A percentile compares a stretch with the other conserved stretches of the same genome.
Conservation (phyloP, 805 yeast genomes). For the Cyberlindnera suaveolens region DNA sequence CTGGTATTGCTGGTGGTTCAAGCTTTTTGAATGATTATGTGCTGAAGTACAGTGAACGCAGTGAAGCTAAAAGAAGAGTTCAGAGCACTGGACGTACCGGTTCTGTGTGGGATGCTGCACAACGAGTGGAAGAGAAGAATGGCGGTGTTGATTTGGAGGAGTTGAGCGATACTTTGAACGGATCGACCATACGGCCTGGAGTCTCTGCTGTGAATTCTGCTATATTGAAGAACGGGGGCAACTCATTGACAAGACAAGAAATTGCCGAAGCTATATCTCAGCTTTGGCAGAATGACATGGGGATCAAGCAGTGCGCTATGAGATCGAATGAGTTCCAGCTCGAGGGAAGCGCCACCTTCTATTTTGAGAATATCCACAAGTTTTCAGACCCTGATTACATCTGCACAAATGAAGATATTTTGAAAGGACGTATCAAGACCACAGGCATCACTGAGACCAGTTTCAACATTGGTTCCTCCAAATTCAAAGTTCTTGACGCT, state of each 20-base stretch:
- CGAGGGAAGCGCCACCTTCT: constrained; percentile 77
- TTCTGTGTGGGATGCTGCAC: constrained; percentile 20
- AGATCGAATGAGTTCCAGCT: constrained; percentile 76
- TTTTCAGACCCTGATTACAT: constrained; percentile 59
- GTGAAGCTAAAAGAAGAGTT: constrained; percentile 42
- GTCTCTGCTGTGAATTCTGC: constrained; percentile 16
- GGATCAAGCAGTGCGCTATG: constrained; percentile 51
- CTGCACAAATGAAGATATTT: constrained; percentile 77
- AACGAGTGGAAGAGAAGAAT: constrained; percentile 4
- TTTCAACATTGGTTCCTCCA: constrained; percentile 60
- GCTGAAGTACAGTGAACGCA: constrained; percentile 50
- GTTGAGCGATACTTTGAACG: constrained; percentile 16
- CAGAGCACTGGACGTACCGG: constrained; percentile 51
- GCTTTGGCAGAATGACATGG: constrained; percentile 68
- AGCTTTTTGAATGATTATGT: constrained; percentile 59
- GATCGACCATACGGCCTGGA: constrained; percentile 18
- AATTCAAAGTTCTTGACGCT: constrained; percentile 82
- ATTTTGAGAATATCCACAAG: constrained; percentile 64
- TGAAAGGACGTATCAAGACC: constrained; percentile 88
- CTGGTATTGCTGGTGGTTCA: constrained; percentile 61
- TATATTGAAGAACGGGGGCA: constrained; percentile 7
- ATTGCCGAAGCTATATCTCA: constrained; percentile 65
- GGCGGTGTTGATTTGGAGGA: constrained; percentile 13
- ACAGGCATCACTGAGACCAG: constrained; percentile 90
- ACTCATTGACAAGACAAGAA: constrained; percentile 32